Base-by-base conservation (phyloP, 306 rosid species). In the Delonix regia region DNA sequence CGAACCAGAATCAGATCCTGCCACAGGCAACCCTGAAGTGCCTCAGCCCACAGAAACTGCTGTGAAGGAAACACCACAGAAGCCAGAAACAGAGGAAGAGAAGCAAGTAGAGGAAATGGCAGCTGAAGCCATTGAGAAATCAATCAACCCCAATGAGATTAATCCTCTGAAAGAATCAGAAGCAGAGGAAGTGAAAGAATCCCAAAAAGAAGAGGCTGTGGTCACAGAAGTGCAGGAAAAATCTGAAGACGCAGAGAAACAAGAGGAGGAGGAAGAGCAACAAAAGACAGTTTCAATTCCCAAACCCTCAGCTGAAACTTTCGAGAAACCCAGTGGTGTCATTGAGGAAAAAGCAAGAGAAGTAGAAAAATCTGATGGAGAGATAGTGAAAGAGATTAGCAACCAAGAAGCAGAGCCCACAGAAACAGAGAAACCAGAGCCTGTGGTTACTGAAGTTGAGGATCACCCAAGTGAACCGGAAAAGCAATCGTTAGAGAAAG, bases 381-480 rank as follows among this genome's bases (percentile, higher is more conserved):
- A 60, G 49, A 45, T 15, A 6, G 34, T 63, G 69, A 63, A 76
- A 61, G 84, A 78, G 59, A 11, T 2, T 55, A 22, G 33, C 62
- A 22, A 10, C 38, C 33, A 5, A 36, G 64, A 78, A 36, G 77
- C 30, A 62, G 69, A 15, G 42, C 47, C 53, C 4, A 28, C 60
- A 42, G 77, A 79, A 55, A 66, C 72, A 69, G 82, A 82, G 81
- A 71, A 63, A 66, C 28, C 80, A 41, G 83, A 86, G 65, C 51
- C 49, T 57, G 82, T 71, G 80, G 63, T 39, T 44, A 19, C 81
- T 59, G 39, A 73, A 80, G 86, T 42, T 69, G 85, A 81, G 44
- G 88, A 85, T 52, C 82, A 45, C 44, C 83, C 72, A 38, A 78
- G 34, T 69, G 82, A 84, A 61, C 39, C 42, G 25, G 85, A 70